These are phyloP conservation scores for Scheffersomyces coipomensis DNA, from an alignment of 805 yeast genomes.

Conservation along the genomic window DNA sequence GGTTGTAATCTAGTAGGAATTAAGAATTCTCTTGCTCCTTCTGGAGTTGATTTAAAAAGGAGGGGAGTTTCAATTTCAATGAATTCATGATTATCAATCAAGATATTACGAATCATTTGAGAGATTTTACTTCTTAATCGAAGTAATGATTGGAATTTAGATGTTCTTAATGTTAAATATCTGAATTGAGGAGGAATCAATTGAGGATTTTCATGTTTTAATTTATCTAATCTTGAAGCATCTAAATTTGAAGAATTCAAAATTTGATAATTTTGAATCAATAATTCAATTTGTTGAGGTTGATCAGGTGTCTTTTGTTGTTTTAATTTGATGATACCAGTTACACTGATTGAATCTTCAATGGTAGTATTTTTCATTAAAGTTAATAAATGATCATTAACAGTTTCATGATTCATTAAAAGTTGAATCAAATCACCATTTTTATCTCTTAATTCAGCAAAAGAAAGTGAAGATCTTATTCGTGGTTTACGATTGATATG, in stretches of 20 bases:
- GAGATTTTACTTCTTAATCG: conserved; percentile 58
- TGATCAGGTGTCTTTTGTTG: conserved; percentile 12
- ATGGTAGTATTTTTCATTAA: conserved; percentile 50
- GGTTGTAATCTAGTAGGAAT: conserved; percentile 84
- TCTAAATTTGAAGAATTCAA: conserved; percentile 63
- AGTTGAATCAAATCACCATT: conserved; percentile 66
- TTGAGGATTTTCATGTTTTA: conserved; percentile 47
- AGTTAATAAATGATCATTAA: conserved; percentile 30
- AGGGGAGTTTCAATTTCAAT: conserved; percentile 91
- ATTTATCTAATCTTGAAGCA: conserved; percentile 66
- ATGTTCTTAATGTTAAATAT: conserved; percentile 73
- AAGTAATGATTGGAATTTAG: conserved; percentile 54
- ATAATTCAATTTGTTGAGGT: conserved; percentile 53
- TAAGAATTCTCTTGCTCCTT: conserved; percentile 93
- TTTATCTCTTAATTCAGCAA: conserved; percentile 74
- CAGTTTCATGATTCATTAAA: conserved; percentile 38
- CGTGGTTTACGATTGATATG: conserved; percentile 81
- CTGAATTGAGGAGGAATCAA: conserved; percentile 79
- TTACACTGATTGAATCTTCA: conserved; percentile 73
- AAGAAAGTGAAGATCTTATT: conserved; percentile 64
- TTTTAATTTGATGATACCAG: conserved; percentile 50
- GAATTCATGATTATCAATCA: conserved; percentile 47
- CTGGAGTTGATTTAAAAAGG: conserved; percentile 93
- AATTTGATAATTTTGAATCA: conserved; percentile 47
- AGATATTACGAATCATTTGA: conserved; percentile 37